Evolutionary conservation across 192 early-diverging fungal genomes (phyloP).

Genomic region (Gryganskiella cystojenkinii): DNA sequence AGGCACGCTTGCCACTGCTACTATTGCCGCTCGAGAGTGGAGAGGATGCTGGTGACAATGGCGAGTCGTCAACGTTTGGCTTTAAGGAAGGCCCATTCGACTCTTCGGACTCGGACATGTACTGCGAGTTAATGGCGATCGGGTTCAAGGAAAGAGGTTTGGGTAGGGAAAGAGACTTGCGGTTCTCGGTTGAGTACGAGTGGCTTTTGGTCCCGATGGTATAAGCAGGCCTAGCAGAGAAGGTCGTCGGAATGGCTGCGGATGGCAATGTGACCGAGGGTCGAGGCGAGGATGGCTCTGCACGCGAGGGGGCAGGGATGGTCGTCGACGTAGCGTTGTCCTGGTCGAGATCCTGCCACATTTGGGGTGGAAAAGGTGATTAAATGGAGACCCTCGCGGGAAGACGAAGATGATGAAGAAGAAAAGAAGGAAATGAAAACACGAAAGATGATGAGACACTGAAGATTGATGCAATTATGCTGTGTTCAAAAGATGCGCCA

Average conservation of each 20-base stretch:
- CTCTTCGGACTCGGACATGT: neutral
- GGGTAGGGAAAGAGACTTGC: slow-evolving; percentile 19
- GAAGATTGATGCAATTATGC: neutral
- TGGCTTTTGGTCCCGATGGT: slow-evolving; percentile 49
- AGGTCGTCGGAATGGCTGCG: slow-evolving; percentile 19
- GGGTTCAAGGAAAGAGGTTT: neutral
- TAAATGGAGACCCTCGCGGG: neutral
- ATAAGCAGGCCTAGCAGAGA: slow-evolving; percentile 31
- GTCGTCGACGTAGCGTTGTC: neutral
- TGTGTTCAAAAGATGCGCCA: too few relatives aligned
- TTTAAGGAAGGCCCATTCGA: too few relatives aligned
- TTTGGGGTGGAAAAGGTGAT: neutral
- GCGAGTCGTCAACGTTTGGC: too few relatives aligned
- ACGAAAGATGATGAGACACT: neutral
- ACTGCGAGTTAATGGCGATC: neutral
- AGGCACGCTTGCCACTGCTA: neutral
- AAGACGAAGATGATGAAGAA: neutral
- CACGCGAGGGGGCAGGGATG: neutral
- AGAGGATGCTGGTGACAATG: neutral
- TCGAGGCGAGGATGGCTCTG: slow-evolving; percentile 23
- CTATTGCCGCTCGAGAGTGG: too few relatives aligned
- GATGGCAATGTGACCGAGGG: slow-evolving; percentile 31
- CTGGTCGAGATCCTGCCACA: slow-evolving; percentile 18
- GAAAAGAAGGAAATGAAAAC: neutral
- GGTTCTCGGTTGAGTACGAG: slow-evolving; percentile 32